These are phyloP conservation scores for Phtheirospermum japonicum DNA, from an alignment of 257 asterid genomes.

Conservation along the genomic window DNA sequence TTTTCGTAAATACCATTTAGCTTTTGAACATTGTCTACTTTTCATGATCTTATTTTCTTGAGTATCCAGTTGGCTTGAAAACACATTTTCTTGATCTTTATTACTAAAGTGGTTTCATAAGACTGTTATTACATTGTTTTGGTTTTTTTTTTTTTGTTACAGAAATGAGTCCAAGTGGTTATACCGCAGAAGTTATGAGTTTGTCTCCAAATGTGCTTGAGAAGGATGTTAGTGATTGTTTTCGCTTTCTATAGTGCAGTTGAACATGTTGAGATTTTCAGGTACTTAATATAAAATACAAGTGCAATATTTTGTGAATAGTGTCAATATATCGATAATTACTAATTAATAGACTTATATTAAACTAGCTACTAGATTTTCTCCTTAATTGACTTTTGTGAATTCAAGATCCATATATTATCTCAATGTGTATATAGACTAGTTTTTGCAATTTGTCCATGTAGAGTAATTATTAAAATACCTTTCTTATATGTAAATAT, in stretches of 20 bases:
- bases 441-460: background rate
- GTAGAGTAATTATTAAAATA: conserved; percentile 3
- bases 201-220: conserved; percentile 73
- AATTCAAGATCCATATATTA: background rate
- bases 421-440: no score
- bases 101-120: no score
- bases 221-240: conserved; percentile 78
- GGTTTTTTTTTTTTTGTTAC: conserved; percentile 8
- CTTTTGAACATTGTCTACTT: no score
- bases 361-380: conserved; percentile 2
- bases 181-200: conserved; percentile 73
- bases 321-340: background rate
- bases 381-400: conserved; percentile 8
- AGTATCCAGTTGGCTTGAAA: no score
- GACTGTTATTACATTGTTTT: no score
- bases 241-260: conserved; percentile 86
- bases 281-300: conserved; percentile 41
- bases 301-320: no score
- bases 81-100: no score
- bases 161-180: conserved; percentile 71
- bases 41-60: no score
- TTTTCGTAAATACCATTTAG: no score
- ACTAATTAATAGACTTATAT: conserved; percentile 1
- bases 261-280: conserved; percentile 82
- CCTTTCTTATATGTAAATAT: no score